A percentile compares a stretch with the other conserved stretches of the same genome.
phyloP scores from a whole-genome alignment of 2,329 filamentous ascomycete species.

The Fusarium sp. region DNA sequence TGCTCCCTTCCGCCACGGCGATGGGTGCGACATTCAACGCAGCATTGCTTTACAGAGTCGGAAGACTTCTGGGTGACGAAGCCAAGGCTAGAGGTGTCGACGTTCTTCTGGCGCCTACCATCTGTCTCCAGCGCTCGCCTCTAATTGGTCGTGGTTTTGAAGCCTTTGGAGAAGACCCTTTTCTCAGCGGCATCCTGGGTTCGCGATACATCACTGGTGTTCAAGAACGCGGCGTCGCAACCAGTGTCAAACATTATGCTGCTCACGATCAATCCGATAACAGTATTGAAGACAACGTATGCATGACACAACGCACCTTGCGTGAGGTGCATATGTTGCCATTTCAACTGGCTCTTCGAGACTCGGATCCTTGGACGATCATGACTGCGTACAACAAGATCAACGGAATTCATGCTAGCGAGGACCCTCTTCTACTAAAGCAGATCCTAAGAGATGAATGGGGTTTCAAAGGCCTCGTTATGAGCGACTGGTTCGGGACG shows the following conservation, averaged over 20 bases:
- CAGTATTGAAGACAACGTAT: constrained; percentile 38
- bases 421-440: constrained; percentile 32
- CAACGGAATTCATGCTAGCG: constrained; percentile 52
- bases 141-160: constrained; percentile 57
- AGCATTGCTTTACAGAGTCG: constrained; percentile 67
- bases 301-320: constrained; percentile 35
- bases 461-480: constrained; percentile 33
- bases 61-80: constrained; percentile 67
- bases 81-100: constrained; percentile 71
- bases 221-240: constrained; percentile 52
- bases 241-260: constrained; percentile 57
- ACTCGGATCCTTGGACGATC: constrained; percentile 53
- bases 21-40: constrained; percentile 73
- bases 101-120: constrained; percentile 59
- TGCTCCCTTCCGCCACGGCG: constrained; percentile 44
- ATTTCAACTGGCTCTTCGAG: constrained; percentile 53
- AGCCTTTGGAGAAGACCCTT: constrained; percentile 55
- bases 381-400: constrained; percentile 49
- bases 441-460: constrained; percentile 48
- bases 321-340: constrained; percentile 47
- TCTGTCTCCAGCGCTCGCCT: constrained; percentile 57
- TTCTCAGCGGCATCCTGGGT: constrained; percentile 53
- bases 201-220: constrained; percentile 50
- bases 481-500: constrained; percentile 52
- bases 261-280: constrained; percentile 52